Percentiles rank a stretch among this genome's conserved stretches.
These are phyloP conservation scores for Haberlea rhodopensis DNA, from an alignment of 257 asterid genomes.

Conservation along the genomic window DNA sequence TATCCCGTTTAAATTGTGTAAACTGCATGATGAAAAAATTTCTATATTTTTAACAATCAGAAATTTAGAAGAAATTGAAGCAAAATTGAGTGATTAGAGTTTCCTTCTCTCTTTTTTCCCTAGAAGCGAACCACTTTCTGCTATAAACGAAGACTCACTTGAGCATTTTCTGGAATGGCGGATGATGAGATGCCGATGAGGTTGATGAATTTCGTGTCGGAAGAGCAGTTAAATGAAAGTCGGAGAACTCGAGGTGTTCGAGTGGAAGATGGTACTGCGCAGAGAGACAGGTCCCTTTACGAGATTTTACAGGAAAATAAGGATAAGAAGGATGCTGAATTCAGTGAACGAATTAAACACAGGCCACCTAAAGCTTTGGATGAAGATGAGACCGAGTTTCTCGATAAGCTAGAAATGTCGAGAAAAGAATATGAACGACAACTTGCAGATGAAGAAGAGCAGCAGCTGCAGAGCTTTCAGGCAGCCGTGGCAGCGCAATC, in stretches of 20 bases:
- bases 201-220: slow-evolving; percentile 89
- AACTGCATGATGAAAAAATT: background rate
- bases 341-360: slow-evolving; percentile 94
- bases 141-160: too few relatives aligned
- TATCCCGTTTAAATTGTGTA: background rate
- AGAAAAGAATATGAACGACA: slow-evolving; percentile 75
- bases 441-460: slow-evolving; percentile 79
- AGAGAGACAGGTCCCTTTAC: slow-evolving; percentile 83
- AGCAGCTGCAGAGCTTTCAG: slow-evolving; percentile 77
- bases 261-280: slow-evolving; percentile 96
- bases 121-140: too few relatives aligned
- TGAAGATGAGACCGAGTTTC: slow-evolving; percentile 96
- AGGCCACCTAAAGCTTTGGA: slow-evolving; percentile 97
- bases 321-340: slow-evolving; percentile 91
- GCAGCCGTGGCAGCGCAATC: slow-evolving; percentile 84
- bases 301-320: slow-evolving; percentile 89
- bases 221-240: slow-evolving; percentile 85
- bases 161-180: slow-evolving; percentile 38
- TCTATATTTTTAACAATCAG: background rate
- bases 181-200: slow-evolving; percentile 52
- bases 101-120: too few relatives aligned
- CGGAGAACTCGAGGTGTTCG: slow-evolving; percentile 77
- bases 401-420: slow-evolving; percentile 68
- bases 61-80: background rate
- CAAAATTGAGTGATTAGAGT: background rate